Evolutionary conservation across 2,329 filamentous ascomycete species (phyloP).

Genomic region (Trichoderma endophyticum): DNA sequence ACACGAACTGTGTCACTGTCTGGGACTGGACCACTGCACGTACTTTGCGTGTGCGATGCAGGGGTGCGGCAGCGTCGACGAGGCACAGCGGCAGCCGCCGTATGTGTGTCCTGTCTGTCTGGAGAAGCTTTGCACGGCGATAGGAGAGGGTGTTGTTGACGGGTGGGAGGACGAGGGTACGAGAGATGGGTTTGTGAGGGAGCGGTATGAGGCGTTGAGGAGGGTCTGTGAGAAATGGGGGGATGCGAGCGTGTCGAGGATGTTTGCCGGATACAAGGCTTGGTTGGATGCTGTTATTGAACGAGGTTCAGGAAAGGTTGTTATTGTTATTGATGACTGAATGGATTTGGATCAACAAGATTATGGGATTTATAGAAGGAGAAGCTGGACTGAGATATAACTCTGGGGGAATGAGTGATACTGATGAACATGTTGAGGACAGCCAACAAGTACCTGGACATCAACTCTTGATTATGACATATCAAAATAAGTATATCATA

Average conservation of each 20-base stretch:
- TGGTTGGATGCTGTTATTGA: conserved; percentile 16
- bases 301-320: neutral
- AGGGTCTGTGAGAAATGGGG: neutral
- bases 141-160: neutral
- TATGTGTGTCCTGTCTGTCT: conserved; percentile 61
- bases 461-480: neutral
- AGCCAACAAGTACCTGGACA: neutral
- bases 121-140: conserved; percentile 44
- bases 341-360: too few species aligned
- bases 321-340: neutral
- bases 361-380: neutral
- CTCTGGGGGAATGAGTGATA: neutral
- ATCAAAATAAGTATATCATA: neutral
- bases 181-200: conserved; percentile 10
- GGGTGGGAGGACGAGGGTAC: neutral
- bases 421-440: neutral
- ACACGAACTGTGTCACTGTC: conserved; percentile 67
- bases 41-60: conserved; percentile 67
- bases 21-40: conserved; percentile 63
- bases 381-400: neutral
- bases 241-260: neutral
- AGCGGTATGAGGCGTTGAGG: conserved; percentile 16
- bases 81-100: conserved; percentile 61
- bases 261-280: conserved; percentile 17
- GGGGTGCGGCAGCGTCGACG: conserved; percentile 51